Base-by-base conservation (phyloP, 768 basidiomycete species). In the Lactifluus piperatus region DNA sequence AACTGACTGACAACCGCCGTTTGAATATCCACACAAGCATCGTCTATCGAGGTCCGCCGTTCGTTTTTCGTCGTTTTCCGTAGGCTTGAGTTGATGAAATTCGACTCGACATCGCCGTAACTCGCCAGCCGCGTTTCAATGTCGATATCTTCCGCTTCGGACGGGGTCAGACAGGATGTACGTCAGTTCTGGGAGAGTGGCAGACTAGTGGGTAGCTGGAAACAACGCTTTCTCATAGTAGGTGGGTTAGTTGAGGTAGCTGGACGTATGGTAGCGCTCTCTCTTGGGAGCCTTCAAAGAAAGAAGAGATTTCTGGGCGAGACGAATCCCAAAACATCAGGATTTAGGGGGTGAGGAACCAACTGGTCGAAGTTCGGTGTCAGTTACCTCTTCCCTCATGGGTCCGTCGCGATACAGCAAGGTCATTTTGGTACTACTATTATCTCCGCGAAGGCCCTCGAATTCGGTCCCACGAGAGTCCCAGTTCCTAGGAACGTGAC, bases 121-220 rank as follows among this genome's bases (percentile, higher is more conserved):
- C 82, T 84, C 43, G 87, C 83, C 67, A 90, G 73, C 59, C 89
- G 78, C 32, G 88, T 90, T 74, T 89, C 84, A 93, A n/a, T 92
- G 54, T 92, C 89, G 50, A 92, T 81, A n/a, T n/a, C n/a, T n/a
- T n/a, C n/a, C n/a, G n/a, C n/a, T n/a, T n/a, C n/a, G n/a, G n/a
- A n/a, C n/a, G n/a, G n/a, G n/a, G n/a, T n/a, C n/a, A n/a, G n/a
- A n/a, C n/a, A n/a, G n/a, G n/a, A n/a, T n/a, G n/a, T n/a, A n/a
- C n/a, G n/a, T n/a, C n/a, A n/a, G 36, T 79, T 81, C 54, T 88
- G 77, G 43, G 84, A 80, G 68, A 79, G 77, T 34, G 81, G 79
- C 58, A 77, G 72, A 66, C 71, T 71, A 64, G 69, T 74, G 58
- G 79, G 77, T 52, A 87, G 71, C 41, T 83, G 81, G 74, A 88